phyloP scores from a whole-genome alignment of 768 basidiomycete genomes.

The Dentipellis fragilis region DNA sequence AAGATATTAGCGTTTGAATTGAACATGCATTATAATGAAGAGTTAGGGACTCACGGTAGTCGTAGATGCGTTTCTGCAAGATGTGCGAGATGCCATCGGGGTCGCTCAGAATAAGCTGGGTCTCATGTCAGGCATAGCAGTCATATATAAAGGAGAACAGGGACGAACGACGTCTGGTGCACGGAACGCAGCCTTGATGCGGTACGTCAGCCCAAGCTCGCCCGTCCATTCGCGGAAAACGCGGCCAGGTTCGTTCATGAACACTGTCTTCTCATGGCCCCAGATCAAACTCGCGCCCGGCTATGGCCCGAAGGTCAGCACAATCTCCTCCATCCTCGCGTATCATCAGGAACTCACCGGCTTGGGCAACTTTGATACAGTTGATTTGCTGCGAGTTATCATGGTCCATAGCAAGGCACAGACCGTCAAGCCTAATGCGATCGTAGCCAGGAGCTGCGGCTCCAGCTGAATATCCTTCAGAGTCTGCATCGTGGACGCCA shows the following conservation, averaged over 20 bases:
- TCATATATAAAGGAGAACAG: too few relatives aligned
- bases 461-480: too few relatives aligned
- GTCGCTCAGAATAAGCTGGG: slow-evolving; percentile 15
- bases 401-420: too few relatives aligned
- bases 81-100: slow-evolving; percentile 16
- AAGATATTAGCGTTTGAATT: not conserved
- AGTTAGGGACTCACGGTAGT: slow-evolving; percentile 8
- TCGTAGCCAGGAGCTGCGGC: too few relatives aligned
- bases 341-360: too few relatives aligned
- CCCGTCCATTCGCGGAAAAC: slow-evolving; percentile 7
- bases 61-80: slow-evolving; percentile 9
- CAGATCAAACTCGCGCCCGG: slow-evolving; percentile 10
- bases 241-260: slow-evolving; percentile 3
- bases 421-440: too few relatives aligned
- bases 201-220: slow-evolving; percentile 8
- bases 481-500: too few relatives aligned
- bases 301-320: not conserved
- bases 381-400: too few relatives aligned
- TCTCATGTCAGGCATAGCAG: not conserved
- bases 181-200: slow-evolving; percentile 10
- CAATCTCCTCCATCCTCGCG: too few relatives aligned
- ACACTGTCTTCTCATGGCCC: slow-evolving; percentile 14
- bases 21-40: not conserved
- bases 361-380: too few relatives aligned
- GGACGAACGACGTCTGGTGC: slow-evolving; percentile 1